A percentile compares a stretch with the other conserved stretches of the same genome.
These are phyloP conservation scores for Neofusicoccum cordaticola DNA, from an alignment of 2,329 filamentous ascomycete genomes.

Conservation along the genomic window DNA sequence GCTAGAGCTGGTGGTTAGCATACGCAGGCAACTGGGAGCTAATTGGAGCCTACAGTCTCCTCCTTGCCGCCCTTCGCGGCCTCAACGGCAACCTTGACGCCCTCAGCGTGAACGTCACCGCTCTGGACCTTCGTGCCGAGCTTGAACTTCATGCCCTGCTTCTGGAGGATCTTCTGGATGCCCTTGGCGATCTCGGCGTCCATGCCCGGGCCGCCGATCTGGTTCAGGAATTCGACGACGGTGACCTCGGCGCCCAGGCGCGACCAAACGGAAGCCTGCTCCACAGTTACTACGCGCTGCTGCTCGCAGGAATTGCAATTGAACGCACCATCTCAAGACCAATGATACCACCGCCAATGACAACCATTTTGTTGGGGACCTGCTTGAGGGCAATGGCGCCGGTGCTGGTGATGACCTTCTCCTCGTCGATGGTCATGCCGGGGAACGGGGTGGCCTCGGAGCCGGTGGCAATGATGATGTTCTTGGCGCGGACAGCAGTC, in stretches of 20 bases:
- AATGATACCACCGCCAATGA: slow-evolving; percentile 98
- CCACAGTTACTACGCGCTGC: slow-evolving; percentile 22
- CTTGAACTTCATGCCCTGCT: slow-evolving; percentile 99
- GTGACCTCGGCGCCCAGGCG: slow-evolving; percentile 91
- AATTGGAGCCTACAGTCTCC: slow-evolving; percentile 65
- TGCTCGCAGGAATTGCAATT: slow-evolving; percentile 12
- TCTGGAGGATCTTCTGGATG: slow-evolving; percentile 86
- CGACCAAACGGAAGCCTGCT: slow-evolving; percentile 84
- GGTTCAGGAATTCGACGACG: slow-evolving; percentile 91
- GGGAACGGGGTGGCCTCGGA: slow-evolving; percentile 96
- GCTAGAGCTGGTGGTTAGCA: slow-evolving; percentile 47
- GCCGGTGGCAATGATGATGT: slow-evolving; percentile 96
- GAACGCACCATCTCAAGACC: slow-evolving; percentile 86
- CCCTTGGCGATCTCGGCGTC: slow-evolving; percentile 89
- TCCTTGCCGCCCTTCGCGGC: slow-evolving; percentile 94
- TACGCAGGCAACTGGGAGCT: background rate
- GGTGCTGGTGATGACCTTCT: slow-evolving; percentile 94
- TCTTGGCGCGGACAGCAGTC: slow-evolving; percentile 83
- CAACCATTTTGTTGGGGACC: slow-evolving; percentile 93
- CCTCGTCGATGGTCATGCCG: slow-evolving; percentile 92
- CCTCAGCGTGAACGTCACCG: slow-evolving; percentile 76
- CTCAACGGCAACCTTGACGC: slow-evolving; percentile 80
- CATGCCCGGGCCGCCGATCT: slow-evolving; percentile 98
- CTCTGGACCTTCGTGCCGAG: slow-evolving; percentile 89
- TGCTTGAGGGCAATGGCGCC: slow-evolving; percentile 85